Evolutionary conservation across 1,284 basidiomycete genomes (phyloP), one percentile per base, ranked within the genome.

Genomic region (Ceratobasidium papillatum): DNA sequence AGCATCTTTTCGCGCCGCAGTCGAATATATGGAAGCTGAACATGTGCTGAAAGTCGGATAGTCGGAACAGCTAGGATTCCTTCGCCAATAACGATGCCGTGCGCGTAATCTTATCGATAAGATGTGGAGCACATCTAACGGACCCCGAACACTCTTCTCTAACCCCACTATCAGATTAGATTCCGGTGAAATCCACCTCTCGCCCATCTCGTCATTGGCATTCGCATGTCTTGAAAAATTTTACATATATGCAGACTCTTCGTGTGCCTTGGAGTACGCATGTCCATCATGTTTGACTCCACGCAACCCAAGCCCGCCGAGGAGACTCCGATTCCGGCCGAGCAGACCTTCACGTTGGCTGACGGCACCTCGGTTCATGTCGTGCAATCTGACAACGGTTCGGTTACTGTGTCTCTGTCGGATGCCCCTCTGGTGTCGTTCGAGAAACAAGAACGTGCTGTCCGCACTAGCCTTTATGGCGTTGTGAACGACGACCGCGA

Each of bases 81-180:
- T 27, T 25, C 54, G 52, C 51, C 54, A 38, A 41, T 47, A 30
- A 25, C 19, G 54, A 43, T 32, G 4, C 38, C 27, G 34, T n/a
- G n/a, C 58, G 52, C 22, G n/a, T 22, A 61, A 41, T 61, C 58
- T 61, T 38, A 38, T 41, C 38, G 58, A 61, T 61, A 61, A 61
- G 58, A 61, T 61, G 27, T 38, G 58, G 58, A 61, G 58, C 36
- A 41, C n/a, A n/a, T n/a, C 19, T 22, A n/a, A 7, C 30, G 34
- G 65, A 54, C 65, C 32, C 65, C 27, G 1, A 19, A 38, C 4
- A 36, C 54, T 25, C 58, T 41, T 32, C 27, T 3, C 47, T 32
- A 30, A 11, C 65, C 51, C 65, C 65, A 56, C 51, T 52, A 71
- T 71, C 66, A 71, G 66, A 71, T 71, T 58, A 71, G 66, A 71